Base-by-base conservation (phyloP, 306 rosid genomes). In the Prunus kanzakura region DNA sequence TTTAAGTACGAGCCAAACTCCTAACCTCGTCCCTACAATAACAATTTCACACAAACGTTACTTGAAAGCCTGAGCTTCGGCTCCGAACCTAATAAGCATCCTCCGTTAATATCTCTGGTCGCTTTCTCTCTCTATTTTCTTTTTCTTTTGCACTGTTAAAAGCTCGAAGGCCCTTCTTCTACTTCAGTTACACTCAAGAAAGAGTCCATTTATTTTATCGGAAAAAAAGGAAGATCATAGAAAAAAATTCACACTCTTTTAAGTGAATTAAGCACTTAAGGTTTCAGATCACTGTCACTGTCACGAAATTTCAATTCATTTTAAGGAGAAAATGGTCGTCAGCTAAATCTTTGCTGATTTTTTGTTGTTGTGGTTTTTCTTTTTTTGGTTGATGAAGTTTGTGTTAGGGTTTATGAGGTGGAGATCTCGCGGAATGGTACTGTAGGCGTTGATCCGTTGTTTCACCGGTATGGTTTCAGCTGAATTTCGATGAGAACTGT, bases 401-500 rank as follows among this genome's bases (percentile, higher is more conserved):
- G 52, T 55, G 49, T 73, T 73, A 78, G 83, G 83, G 84, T 83
- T 74, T 41, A 47, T 11, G 69, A 56, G 63, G 72, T 72, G 82
- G 77, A 68, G 70, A 60, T 49, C 67, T 77, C 38, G 25, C 68
- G 23, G 73, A 64, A 23, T 15, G 74, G 23, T 25, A 67, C 8
- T 63, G 23, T 80, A 66, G 76, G 20, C 62, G 76, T 80, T 86
- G 91, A 89, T 89, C 89, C 79, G 79, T 38, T 66, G 79, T 30
- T 65, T 11, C 25, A 75, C 70, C 69, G 85, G 78, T 80, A 66
- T 13, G 80, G 32, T 57, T 78, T 80, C 63, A 46, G 71, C 74
- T 72, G 47, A 62, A 46, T 83, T 85, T 56, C 20, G 60, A 57
- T 76, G 32, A 52, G 6, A 11, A 61, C 29, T 6, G 67, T 60